Evolutionary conservation across 2,329 filamentous ascomycete species (phyloP), one percentile per base, ranked within the genome.

Genomic region (Ceratocystiopsis sp.): DNA sequence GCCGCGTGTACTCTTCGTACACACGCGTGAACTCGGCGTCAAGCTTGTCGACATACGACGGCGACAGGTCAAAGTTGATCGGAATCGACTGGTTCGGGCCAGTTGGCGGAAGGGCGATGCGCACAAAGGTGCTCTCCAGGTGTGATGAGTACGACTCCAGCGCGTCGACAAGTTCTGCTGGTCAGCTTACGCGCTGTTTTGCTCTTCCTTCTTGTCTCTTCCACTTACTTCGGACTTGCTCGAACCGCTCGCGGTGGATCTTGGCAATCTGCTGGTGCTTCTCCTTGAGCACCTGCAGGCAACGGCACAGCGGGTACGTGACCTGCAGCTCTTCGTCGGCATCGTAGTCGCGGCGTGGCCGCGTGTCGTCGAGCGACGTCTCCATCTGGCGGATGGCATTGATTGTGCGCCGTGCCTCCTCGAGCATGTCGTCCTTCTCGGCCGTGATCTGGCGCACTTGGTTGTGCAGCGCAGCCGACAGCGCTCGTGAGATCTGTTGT

Each of bases 81-180:
- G 87, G 75, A 35, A 93, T 70, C 13, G 78, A 78, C 38, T 84
- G 76, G 51, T 84, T 81, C 6, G 80, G 76, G 1, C 74, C 75
- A 3, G 81, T 86, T 0, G 89, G 89, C 2, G 91, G 91, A 8
- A 98, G 73, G 36, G 80, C 73, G 55, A 96, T 78, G 55, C 79
- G 75, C 50, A 96, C 74, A 58, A 96, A 96, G 3, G 80, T 80
- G 12, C 84, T 67, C 59, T 98, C 91, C 39, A 98, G 81, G 58
- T 96, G 91, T 11, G 84, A 93, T 2, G 91, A 93, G 59, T 96
- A 98, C 6, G 89, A 95, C 58, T 94, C 81, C 41, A 98, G 78
- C 4, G 89, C 89, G 61, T 93, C 78, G 19, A 86, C 86, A 50
- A 98, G 80, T 68, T 95, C 85, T 93, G 52, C 9, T 11, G 10